Evolutionary conservation across 225 moss, liverwort and hornwort species (phyloP), one percentile per base, ranked within the genome.

Genomic region (Lunularia cruciata): DNA sequence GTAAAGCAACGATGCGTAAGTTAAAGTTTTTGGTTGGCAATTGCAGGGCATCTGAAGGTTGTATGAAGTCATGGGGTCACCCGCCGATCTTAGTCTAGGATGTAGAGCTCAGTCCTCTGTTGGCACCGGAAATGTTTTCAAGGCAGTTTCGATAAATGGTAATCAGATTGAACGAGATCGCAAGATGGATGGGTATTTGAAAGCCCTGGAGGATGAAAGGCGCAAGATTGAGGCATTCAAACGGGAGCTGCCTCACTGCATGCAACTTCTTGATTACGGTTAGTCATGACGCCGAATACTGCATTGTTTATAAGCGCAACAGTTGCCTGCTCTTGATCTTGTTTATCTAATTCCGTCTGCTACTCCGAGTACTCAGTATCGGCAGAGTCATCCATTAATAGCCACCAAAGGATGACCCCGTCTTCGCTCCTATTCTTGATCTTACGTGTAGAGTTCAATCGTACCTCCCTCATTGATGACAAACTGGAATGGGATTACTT

Each of bases 141-240:
- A 82, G 75, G 83, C 76, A 27, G 75, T 60, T 40, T 75, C 69
- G 65, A 58, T 74, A 15, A 68, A n/a, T 51, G 68, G 69, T 45
- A 78, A 71, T 31, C 77, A 70, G 54, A 26, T 64, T 57, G 73
- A 64, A 63, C 75, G 78, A 30, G 69, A 31, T 26, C 86, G 72
- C 75, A 82, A 87, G 16, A 72, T 87, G 60, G 86, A 88, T 40
- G 82, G 69, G 15, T 83, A 93, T 60, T 63, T 98, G 76, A 83
- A 74, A 54, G 84, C 86, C 13, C 82, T 98, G 59, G 81, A 84
- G 64, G 86, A 93, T 74, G 98, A 98, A 75, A 82, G 88, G 65
- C 81, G 91, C 43, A 98, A 98, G 82, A 93, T 98, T 68, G 98
- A 98, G 76, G 98, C 88, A 33, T 98, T 93, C 58, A 93, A 98